Base-by-base conservation (phyloP, 768 basidiomycete species). In the Clathrus columnatus region DNA sequence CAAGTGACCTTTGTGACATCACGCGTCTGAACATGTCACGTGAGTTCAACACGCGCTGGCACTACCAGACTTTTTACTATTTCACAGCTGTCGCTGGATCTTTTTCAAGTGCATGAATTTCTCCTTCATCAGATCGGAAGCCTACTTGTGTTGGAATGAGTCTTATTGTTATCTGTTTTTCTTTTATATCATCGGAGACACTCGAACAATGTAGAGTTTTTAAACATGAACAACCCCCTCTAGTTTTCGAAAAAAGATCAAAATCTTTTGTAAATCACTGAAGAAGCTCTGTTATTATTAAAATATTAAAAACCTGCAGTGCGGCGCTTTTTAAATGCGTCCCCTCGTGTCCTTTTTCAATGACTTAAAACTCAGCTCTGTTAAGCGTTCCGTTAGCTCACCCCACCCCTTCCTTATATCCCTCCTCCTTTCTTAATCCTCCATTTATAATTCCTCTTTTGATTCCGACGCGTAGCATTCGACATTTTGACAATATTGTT, bases 1-100 rank as follows among this genome's bases (percentile, higher is more conserved):
- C 11, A 11, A n/a, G n/a, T n/a, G n/a, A 36, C 21, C 20, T 7
- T 18, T 47, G 44, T 47, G 43, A 48, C 53, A 27, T 6, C 21
- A 16, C 53, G 53, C 29, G 51, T 29, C 4, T 29, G 45, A 54
- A 54, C 53, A 54, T 54, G 53, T 54, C 53, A 54, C 45, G 53
- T 54, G 53, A 46, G n/a, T 23, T 14, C 42, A 46, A 54, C 53
- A 44, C 53, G 53, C n/a, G n/a, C n/a, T n/a, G n/a, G n/a, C n/a
- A n/a, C n/a, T n/a, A n/a, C n/a, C n/a, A n/a, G n/a, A n/a, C n/a
- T n/a, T n/a, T n/a, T n/a, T n/a, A n/a, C n/a, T n/a, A n/a, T n/a
- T n/a, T n/a, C n/a, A n/a, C n/a, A n/a, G n/a, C n/a, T n/a, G n/a
- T n/a, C n/a, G n/a, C n/a, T n/a, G n/a, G n/a, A n/a, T n/a, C n/a